Evolutionary conservation across 371 early-diverging fungal genomes (phyloP).

Genomic region (Coemansia sp.): DNA sequence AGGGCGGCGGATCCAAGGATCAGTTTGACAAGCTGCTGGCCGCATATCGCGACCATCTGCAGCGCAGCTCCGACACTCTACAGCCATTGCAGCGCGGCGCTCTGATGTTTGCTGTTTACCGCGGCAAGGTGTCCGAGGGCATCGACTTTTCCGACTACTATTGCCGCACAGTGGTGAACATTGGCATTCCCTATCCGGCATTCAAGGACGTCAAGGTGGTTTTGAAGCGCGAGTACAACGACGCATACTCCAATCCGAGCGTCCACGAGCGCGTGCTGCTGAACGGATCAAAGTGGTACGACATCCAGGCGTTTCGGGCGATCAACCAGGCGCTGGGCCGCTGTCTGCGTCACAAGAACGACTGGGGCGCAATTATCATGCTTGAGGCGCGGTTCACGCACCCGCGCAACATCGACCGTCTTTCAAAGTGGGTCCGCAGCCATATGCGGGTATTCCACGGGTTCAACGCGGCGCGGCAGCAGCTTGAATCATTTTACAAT

Average conservation of each 20-base stretch:
- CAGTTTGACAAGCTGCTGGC: slow-evolving; percentile 59
- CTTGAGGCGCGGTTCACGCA: slow-evolving; percentile 60
- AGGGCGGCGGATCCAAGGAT: slow-evolving; percentile 49
- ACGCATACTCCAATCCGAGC: slow-evolving; percentile 7
- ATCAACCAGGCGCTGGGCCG: slow-evolving; percentile 96
- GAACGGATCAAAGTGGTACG: slow-evolving; percentile 76
- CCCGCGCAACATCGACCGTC: slow-evolving; percentile 48
- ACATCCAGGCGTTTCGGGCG: slow-evolving; percentile 84
- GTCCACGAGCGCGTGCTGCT: slow-evolving; percentile 20
- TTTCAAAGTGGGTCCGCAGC: slow-evolving; percentile 72
- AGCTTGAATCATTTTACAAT: slow-evolving; percentile 48
- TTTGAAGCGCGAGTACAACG: slow-evolving; percentile 65
- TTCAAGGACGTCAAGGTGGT: slow-evolving; percentile 63
- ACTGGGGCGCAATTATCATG: slow-evolving; percentile 67
- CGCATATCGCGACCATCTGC: slow-evolving; percentile 54
- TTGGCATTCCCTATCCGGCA: slow-evolving; percentile 91
- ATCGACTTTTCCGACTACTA: slow-evolving; percentile 89
- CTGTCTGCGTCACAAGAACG: slow-evolving; percentile 88
- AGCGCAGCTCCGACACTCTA: slow-evolving; percentile 17
- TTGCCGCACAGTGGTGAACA: slow-evolving; percentile 84
- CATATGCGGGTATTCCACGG: slow-evolving; percentile 34
- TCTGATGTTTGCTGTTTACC: slow-evolving; percentile 65
- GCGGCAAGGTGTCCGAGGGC: slow-evolving; percentile 95
- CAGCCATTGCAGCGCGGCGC: slow-evolving; percentile 55
- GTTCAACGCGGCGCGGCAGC: slow-evolving; percentile 52